Evolutionary conservation across 108 stramenopile genomes (phyloP), one percentile per base, ranked within the genome.

Genomic region (Cylindrotheca fusiformis): DNA sequence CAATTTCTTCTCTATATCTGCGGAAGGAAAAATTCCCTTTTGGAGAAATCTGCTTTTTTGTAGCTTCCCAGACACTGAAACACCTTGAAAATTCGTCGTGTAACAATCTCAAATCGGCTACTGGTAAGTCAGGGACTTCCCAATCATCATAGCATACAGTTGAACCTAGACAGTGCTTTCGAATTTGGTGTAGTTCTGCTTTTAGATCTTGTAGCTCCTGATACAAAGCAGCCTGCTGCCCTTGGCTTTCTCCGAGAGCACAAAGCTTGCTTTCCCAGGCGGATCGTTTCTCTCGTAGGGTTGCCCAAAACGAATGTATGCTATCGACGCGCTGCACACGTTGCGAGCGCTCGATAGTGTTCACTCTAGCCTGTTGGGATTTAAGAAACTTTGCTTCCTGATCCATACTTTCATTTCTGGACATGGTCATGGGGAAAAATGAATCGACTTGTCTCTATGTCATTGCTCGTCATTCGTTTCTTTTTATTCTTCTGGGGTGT

Each of bases 1-100:
- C 60, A 47, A 67, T 3, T 63, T 69, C 78, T 32, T 63, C 62
- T 58, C 72, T 63, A 66, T 79, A 79, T 33, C 78, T 55, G 6
- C 48, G 30, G 61, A 79, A 79, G 24, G 58, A 36, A 53, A 79
- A 79, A 24, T 65, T 60, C n/a, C 52, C 50, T 23, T 32, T 65
- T 47, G 64, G 72, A 30, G 44, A 29, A 19, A 61, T 21, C 48
- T 58, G 19, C 2, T 50, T 21, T 25, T 57, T 20, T 3, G 52
- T 28, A 6, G 2, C 29, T 55, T 74, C 56, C 53, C 58, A 59
- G 26, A 20, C n/a, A 12, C 22, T 26, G 5, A 26, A 23, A 32
- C 30, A 47, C 17, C 50, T 29, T 0, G 72, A 30, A 56, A 74
- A 67, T 54, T 60, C 65, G 12, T 24, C 49, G 48, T 74, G 72